Evolutionary conservation across 108 stramenopile species (phyloP).

Genomic region (Bacterosira constricta): DNA sequence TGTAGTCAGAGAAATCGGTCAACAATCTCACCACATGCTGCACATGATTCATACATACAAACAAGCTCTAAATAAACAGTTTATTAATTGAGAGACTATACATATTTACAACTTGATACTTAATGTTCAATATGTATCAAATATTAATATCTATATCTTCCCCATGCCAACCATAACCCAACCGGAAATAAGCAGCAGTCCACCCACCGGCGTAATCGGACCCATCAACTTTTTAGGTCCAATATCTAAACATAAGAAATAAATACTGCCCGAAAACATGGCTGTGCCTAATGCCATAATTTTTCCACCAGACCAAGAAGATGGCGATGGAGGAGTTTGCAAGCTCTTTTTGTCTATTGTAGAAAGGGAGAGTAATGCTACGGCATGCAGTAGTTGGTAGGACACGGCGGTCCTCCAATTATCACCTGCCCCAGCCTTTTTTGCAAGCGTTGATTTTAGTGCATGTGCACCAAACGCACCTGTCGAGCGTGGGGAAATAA

Average conservation of each 20-base stretch:
- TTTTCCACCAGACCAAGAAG: constrained; percentile 58
- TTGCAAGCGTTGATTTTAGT: constrained; percentile 56
- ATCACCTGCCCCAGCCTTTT: constrained; percentile 50
- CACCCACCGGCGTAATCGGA: constrained; percentile 88
- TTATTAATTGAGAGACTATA: no score
- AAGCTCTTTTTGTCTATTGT: constrained; percentile 32
- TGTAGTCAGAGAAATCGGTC: no score
- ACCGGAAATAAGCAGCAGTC: constrained; percentile 81
- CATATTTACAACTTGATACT: no score
- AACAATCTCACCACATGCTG: no score
- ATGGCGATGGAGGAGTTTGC: constrained; percentile 1
- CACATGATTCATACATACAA: no score
- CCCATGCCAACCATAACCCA: constrained; percentile 67
- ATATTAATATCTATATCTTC: constrained; percentile 20
- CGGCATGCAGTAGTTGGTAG: constrained; percentile 84
- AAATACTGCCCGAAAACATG: constrained; percentile 85
- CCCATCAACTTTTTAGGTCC: constrained; percentile 79
- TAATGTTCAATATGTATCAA: no score
- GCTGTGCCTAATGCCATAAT: constrained; percentile 66
- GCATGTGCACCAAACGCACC: constrained; percentile 83
- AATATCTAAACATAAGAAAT: constrained; percentile 64
- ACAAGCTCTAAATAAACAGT: no score
- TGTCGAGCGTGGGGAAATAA: no score
- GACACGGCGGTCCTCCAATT: constrained; percentile 83
- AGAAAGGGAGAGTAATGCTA: constrained; percentile 74